Conservation (phyloP, 108 stramenopile species). For the Epithemia pelagica region DNA sequence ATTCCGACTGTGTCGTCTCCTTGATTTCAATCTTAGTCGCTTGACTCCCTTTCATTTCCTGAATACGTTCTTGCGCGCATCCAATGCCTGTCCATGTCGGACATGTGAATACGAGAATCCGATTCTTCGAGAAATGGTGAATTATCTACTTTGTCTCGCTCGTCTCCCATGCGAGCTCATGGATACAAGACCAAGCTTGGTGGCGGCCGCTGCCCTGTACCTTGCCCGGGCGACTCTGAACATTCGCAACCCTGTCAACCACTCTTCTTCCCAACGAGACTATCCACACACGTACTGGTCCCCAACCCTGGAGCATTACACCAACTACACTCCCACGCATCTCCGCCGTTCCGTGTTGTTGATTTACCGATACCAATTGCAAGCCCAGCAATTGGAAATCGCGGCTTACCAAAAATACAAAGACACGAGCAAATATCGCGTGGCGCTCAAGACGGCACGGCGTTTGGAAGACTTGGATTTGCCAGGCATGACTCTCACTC, state of each 20-base stretch:
- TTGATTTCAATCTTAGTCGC: constrained; percentile 40
- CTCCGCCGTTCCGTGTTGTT: constrained; percentile 40
- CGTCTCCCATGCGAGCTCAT: constrained; percentile 38
- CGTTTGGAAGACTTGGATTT: constrained; percentile 13
- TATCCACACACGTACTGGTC: constrained; percentile 32
- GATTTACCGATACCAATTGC: constrained; percentile 40
- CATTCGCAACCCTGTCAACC: constrained; percentile 21
- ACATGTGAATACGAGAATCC: constrained; percentile 10
- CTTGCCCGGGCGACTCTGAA: constrained; percentile 67
- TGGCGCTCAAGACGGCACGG: constrained; percentile 41
- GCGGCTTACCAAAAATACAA: constrained; percentile 47
- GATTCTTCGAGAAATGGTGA: constrained; percentile 41
- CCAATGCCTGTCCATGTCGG: constrained; percentile 28
- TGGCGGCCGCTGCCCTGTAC: constrained; percentile 78
- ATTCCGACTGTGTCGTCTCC: constrained; percentile 43
- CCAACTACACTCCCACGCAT: constrained; percentile 45
- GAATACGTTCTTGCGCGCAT: constrained; percentile 57
- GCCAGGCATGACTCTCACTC: neutral
- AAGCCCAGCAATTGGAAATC: constrained; percentile 37
- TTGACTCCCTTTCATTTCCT: constrained; percentile 53
- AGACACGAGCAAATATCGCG: constrained; percentile 23
- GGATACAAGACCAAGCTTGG: constrained; percentile 36
- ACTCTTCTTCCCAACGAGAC: neutral
- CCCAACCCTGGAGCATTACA: constrained; percentile 57
- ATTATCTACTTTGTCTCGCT: constrained; percentile 67